Percentiles rank a stretch among this genome's conserved stretches.
phyloP scores from a whole-genome alignment of 1,284 basidiomycete species.

The Sporisorium graminicola region DNA sequence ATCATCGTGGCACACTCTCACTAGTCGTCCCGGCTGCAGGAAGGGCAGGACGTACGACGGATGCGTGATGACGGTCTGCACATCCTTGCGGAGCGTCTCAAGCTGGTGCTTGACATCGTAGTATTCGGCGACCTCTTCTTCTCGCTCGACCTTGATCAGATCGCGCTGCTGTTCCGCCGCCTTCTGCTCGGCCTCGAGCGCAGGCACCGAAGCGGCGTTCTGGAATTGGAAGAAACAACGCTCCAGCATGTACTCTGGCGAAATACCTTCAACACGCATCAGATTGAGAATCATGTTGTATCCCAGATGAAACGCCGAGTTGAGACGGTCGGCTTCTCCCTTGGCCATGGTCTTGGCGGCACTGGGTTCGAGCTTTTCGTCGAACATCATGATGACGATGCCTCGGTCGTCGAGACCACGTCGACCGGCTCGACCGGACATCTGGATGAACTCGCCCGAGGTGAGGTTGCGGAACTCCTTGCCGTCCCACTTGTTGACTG shows the following conservation, averaged over 20 bases:
- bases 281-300: constrained; percentile 99
- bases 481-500: constrained; percentile 95
- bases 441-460: constrained; percentile 74
- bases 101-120: constrained; percentile 91
- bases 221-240: constrained; percentile 99
- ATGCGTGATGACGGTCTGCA: constrained; percentile 91
- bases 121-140: constrained; percentile 87
- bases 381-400: constrained; percentile 99
- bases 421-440: constrained; percentile 98
- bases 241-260: constrained; percentile 98
- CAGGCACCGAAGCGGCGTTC: constrained; percentile 88
- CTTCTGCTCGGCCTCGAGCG: constrained; percentile 85
- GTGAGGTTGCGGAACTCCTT: constrained; percentile 88
- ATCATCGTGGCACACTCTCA: constrained; percentile 86
- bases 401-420: constrained; percentile 98
- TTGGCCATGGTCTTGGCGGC: constrained; percentile 98
- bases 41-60: constrained; percentile 94
- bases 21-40: constrained; percentile 89
- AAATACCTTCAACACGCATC: constrained; percentile 98
- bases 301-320: constrained; percentile 98
- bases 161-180: constrained; percentile 80
- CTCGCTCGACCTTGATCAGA: constrained; percentile 82
- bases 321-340: constrained; percentile 94
- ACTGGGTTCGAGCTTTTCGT: constrained; percentile 94
- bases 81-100: constrained; percentile 86